A percentile compares a stretch with the other conserved stretches of the same genome.
These are phyloP conservation scores for Boletus speciosus DNA, from an alignment of 768 basidiomycete genomes.

Conservation along the genomic window DNA sequence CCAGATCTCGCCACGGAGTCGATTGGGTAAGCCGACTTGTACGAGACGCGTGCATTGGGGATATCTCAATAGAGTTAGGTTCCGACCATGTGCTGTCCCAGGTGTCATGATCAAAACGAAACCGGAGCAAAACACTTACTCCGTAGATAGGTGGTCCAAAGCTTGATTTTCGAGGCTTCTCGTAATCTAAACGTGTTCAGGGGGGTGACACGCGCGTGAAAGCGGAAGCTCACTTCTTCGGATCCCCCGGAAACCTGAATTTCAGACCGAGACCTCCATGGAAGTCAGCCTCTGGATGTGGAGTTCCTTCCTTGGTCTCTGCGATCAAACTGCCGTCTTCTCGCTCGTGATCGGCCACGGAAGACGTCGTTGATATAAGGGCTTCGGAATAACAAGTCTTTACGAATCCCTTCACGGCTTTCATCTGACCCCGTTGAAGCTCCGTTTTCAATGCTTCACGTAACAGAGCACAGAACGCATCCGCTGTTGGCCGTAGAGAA, in stretches of 20 bases:
- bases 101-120: conserved; percentile 10
- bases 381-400: conserved; percentile 93
- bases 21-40: conserved; percentile 93
- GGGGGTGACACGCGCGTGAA: not conserved
- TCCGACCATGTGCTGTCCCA: conserved; percentile 78
- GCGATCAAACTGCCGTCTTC: conserved; percentile 64
- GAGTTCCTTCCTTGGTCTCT: conserved; percentile 49
- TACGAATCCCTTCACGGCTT: conserved; percentile 83
- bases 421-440: conserved; percentile 90
- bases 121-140: conserved; percentile 41
- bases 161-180: conserved; percentile 91
- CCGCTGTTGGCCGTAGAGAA: conserved; percentile 87
- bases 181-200: conserved; percentile 53
- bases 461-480: conserved; percentile 85
- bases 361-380: conserved; percentile 58
- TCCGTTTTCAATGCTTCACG: conserved; percentile 88
- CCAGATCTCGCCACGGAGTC: conserved; percentile 96
- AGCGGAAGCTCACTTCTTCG: conserved; percentile 66
- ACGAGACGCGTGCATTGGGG: conserved; percentile 96
- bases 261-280: conserved; percentile 76
- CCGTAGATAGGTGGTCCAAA: conserved; percentile 87
- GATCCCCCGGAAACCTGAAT: conserved; percentile 90
- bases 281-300: conserved; percentile 50
- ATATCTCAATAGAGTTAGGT: conserved; percentile 92
- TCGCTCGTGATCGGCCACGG: conserved; percentile 59